Base-by-base conservation (phyloP, 2,329 filamentous ascomycete species). In the Colletotrichum viniferum region DNA sequence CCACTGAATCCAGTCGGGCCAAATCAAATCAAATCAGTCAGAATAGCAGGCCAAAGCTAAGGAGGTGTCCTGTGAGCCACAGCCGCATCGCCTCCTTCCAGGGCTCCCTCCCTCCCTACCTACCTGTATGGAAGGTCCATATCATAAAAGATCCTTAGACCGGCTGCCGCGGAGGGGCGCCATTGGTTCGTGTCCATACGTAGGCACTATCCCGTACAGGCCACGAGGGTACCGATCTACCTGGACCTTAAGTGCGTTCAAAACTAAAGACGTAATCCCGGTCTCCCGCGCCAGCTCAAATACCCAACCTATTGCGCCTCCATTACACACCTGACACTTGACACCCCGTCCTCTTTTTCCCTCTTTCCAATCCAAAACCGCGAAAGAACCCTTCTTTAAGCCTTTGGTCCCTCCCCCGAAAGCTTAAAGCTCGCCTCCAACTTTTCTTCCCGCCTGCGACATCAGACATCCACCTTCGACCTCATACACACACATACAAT, bases 181-280 rank as follows among this genome's bases (percentile, higher is more conserved):
- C 16, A 52, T 60, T 60, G 68, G 60, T 48, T 43, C 10, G 71
- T 32, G 14, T 32, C 18, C 60, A 48, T 52, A 18, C 28, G 26
- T 24, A 58, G 16, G 55, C n/a, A 13, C 43, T 52, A 52, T 52
- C 43, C 43, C n/a, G 43, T 52, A 52, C 43, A 52, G 21, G 43
- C 43, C 43, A 52, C 43, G 38, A 72, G 43, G 56, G 26, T 16
- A 36, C 52, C 65, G 32, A 38, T 52, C 43, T 52, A 52, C 43
- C 43, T 52, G 43, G 43, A 52, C 43, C n/a, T 52, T 21, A 24
- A 52, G n/a, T 52, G 62, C 43, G 55, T 24, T 30, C 16, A 30
- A 67, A 32, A 62, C 69, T 63, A 14, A 72, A 43, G 73, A 67
- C 73, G 73, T 75, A 73, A 75, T 68, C 69, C 73, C 62, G 62